phyloP scores from a whole-genome alignment of 768 basidiomycete species.

The Termitomyces sp. region DNA sequence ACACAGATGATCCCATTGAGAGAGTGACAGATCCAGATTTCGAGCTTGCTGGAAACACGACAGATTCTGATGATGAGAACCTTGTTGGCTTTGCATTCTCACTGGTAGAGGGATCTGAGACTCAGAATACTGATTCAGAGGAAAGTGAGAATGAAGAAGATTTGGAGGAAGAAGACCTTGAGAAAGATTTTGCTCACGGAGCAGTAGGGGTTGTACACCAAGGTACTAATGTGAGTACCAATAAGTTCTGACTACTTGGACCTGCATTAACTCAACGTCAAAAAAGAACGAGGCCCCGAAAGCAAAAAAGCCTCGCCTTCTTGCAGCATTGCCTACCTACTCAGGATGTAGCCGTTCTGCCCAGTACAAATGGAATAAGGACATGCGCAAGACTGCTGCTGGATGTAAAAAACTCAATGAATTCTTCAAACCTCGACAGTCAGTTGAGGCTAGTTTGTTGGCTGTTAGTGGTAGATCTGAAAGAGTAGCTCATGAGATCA shows the following conservation, averaged over 20 bases:
- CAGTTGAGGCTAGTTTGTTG: background rate
- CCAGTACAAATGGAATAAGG: background rate
- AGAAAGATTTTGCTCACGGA: background rate
- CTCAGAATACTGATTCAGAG: too few relatives aligned
- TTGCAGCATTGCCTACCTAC: background rate
- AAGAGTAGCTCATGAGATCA: background rate
- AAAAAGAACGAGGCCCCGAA: background rate
- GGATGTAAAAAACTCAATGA: background rate
- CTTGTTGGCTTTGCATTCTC: too few relatives aligned
- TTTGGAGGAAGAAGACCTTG: background rate
- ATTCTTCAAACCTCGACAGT: background rate
- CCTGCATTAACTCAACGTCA: background rate
- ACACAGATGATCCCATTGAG: too few relatives aligned
- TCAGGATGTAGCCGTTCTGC: background rate
- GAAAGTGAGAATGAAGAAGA: background rate
- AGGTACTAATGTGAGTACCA: background rate
- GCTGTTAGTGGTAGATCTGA: background rate
- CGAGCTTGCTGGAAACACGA: too few relatives aligned
- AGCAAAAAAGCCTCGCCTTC: background rate
- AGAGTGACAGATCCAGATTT: too few relatives aligned
- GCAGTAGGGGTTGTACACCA: background rate
- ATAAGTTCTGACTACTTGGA: background rate
- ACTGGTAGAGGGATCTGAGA: too few relatives aligned
- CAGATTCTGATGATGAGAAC: too few relatives aligned
- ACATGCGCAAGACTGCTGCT: background rate